A percentile compares a stretch with the other conserved stretches of the same genome.
These are phyloP conservation scores for Hansfordia pulvinata DNA, from an alignment of 2,329 filamentous ascomycete species.

Conservation along the genomic window DNA sequence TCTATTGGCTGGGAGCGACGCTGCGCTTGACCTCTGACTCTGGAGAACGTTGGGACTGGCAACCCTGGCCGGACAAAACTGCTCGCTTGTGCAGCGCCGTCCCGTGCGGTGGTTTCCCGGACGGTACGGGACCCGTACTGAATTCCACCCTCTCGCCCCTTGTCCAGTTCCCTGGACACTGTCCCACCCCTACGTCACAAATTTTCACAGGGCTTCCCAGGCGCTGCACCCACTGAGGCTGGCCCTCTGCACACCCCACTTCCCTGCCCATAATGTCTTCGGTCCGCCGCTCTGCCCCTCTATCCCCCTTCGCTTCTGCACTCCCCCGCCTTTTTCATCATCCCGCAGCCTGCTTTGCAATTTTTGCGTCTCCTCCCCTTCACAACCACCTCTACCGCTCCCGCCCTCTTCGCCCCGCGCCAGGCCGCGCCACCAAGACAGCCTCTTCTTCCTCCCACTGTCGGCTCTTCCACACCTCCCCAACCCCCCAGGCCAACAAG, in stretches of 20 bases:
- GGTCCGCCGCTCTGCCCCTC: conserved; percentile 15
- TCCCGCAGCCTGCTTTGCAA: conserved; percentile 58
- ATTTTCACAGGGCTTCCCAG: conserved; percentile 5
- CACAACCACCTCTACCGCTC: conserved; percentile 31
- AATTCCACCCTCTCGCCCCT: too few relatives aligned
- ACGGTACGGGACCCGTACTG: too few relatives aligned
- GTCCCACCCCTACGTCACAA: not conserved
- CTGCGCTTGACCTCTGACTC: too few relatives aligned
- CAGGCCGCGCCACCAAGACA: conserved; percentile 1
- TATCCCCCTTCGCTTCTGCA: conserved; percentile 41
- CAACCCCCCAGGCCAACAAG: conserved; percentile 42
- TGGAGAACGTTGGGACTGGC: too few relatives aligned
- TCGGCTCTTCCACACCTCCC: conserved; percentile 29
- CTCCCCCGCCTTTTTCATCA: conserved; percentile 30
- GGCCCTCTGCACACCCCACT: conserved; percentile 19
- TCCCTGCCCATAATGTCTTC: conserved; percentile 28
- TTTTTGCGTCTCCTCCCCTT: too few relatives aligned
- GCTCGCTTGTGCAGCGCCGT: too few relatives aligned
- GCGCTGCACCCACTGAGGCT: conserved; percentile 21
- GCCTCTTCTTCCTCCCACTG: conserved; percentile 7
- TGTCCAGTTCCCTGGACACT: not conserved
- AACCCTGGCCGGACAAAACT: too few relatives aligned
- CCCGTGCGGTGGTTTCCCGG: too few relatives aligned
- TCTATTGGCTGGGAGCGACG: too few relatives aligned
- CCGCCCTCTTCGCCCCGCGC: conserved; percentile 32